Base-by-base conservation (phyloP, 306 rosid genomes). In the Alnus glutinosa region DNA sequence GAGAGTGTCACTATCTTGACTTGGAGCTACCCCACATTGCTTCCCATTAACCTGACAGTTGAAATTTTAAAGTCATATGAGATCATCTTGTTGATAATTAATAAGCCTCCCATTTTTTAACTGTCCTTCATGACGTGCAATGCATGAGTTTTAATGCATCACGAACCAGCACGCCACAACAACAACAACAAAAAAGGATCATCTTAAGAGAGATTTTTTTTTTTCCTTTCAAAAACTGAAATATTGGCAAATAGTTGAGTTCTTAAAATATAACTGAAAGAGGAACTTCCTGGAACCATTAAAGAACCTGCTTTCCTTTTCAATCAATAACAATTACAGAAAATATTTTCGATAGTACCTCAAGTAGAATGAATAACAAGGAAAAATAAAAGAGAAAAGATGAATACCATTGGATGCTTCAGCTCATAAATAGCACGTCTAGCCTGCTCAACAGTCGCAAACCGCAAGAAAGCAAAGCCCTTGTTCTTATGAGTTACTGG, bases 21-120 rank as follows among this genome's bases (percentile, higher is more conserved):
- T 68, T 68, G 72, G 72, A 68, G 72, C 72, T 14, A 68, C 72
- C 30, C 72, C 72, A 68, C 72, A 68, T 42, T 68, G 72, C 72
- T 68, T 68, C 51, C 72, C 72, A 68, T 68, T 68, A n/a, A 68
- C 72, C 72, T 68, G 72, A 68, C 70, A 32, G 70, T 34, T 42
- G 10, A 39, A 67, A 42, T 9, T 68, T 18, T 9, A 14, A 37
- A 39, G 49, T 39, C 49, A 67, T 67, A 39, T 19, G 7, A 15
- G 71, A 39, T 18, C 49, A 8, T 36, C 18, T 30, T 28, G 50
- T 23, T 58, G 71, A 67, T 39, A 67, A 67, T 39, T 4, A 67
- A 18, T 46, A 16, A 16, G 42, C 42, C 42, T 32, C 18, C 18
- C 69, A 59, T 28, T 59, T 59, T 28, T 30, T n/a, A n/a, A 55